Evolutionary conservation across 2,329 filamentous ascomycete genomes (phyloP), one percentile per base, ranked within the genome.

Genomic region (Xylariaceae sp.): DNA sequence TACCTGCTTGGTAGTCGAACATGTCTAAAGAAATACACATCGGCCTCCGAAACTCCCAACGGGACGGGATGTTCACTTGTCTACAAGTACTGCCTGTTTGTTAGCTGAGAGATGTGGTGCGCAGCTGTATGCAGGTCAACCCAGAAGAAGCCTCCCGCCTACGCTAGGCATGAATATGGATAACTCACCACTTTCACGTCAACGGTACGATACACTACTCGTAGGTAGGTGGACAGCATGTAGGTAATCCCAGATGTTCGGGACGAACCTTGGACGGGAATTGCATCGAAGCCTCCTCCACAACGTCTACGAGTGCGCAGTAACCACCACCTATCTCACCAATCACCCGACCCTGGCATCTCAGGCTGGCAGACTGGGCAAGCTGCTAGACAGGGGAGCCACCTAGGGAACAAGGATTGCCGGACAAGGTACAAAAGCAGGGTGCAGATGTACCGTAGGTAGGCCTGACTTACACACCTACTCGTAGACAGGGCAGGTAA

Each of bases 191-290:
- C 37, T 42, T 42, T 42, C 11, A 42, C 37, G 37, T 42, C 37
- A 30, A 51, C 15, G 9, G 5, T 42, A 45, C 42, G 42, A n/a
- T 45, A 45, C 8, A 42, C 37, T 13, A n/a, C n/a, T n/a, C n/a
- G n/a, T n/a, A 42, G 8, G 37, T 42, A 9, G 4, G 11, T 45
- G 34, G 53, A 53, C 57, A 52, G 9, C 18, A 50, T 49, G 49
- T 47, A 30, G 23, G 23, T 42, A 42, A 49, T 65, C 63, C 64
- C 59, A 63, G 61, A 56, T 55, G 8, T 61, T 65, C 63, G 63
- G 64, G 62, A 65, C 61, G 62, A 64, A 59, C 62, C 62, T 62
- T 64, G 53, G 56, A 61, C 59, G 58, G 61, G 60, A 63, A 59
- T 60, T 64, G 58, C 51, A 58, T 62, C 58, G 44, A 60, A 59